Conservation (phyloP, 192 early-diverging fungal genomes). For the Backusella luteola region DNA sequence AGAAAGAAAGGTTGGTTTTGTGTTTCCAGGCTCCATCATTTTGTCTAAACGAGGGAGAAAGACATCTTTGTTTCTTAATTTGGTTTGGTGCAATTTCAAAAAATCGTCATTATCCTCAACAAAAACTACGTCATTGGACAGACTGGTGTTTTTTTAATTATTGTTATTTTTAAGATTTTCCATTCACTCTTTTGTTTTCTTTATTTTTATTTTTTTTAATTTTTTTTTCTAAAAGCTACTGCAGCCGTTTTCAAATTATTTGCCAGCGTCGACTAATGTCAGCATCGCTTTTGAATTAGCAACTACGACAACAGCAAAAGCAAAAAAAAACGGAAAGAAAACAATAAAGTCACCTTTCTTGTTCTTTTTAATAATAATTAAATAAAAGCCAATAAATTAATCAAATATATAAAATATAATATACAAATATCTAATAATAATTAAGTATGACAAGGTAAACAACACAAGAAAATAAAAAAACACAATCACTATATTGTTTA, state of each 20-base stretch:
- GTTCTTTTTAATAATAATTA: background rate
- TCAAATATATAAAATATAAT: background rate
- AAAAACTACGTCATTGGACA: background rate
- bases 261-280: background rate
- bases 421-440: background rate
- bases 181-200: background rate
- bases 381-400: background rate
- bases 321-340: background rate
- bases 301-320: background rate
- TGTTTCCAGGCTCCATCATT: slow-evolving; percentile 2
- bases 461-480: background rate
- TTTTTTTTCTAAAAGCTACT: background rate
- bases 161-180: background rate
- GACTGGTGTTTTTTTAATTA: slow-evolving; percentile 1
- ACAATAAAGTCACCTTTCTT: background rate
- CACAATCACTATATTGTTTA: background rate
- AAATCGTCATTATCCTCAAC: background rate
- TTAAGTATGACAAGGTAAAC: slow-evolving; percentile 2
- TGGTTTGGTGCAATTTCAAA: background rate
- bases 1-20: background rate
- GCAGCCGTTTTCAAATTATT: background rate
- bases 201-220: background rate
- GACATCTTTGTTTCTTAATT: slow-evolving; percentile 6
- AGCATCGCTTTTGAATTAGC: background rate
- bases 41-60: slow-evolving; percentile 4